A percentile compares a stretch with the other conserved stretches of the same genome.
phyloP scores from a whole-genome alignment of 768 basidiomycete genomes.

The Daedaleopsis nitida region DNA sequence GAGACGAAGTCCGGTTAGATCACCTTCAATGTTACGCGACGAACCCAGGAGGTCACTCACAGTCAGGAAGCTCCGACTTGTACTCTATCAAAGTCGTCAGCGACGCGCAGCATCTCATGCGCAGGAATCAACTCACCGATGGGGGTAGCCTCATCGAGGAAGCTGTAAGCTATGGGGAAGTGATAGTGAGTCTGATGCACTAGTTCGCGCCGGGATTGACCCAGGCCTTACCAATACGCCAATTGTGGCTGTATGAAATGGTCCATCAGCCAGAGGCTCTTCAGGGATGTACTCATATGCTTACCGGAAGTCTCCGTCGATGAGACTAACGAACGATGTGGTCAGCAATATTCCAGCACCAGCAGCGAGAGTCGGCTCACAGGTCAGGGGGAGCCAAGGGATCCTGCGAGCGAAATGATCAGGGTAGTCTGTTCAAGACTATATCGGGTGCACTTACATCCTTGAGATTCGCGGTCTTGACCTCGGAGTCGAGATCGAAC shows the following conservation, averaged over 20 bases:
- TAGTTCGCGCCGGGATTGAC: background rate
- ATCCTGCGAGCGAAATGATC: constrained; percentile 25
- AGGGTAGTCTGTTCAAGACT: background rate
- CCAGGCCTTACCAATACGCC: constrained; percentile 35
- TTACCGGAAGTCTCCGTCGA: constrained; percentile 46
- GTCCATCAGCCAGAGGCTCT: background rate
- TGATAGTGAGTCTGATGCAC: background rate
- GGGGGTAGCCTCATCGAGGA: constrained; percentile 31
- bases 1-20: background rate
- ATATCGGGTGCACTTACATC: constrained; percentile 23
- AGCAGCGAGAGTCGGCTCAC: constrained; percentile 25
- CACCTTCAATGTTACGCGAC: background rate
- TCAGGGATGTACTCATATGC: constrained; percentile 22
- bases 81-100: constrained; percentile 28
- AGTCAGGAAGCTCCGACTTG: constrained; percentile 33
- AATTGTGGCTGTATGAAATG: constrained; percentile 29
- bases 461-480: constrained; percentile 50
- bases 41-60: constrained; percentile 17
- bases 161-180: constrained; percentile 31
- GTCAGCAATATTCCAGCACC: constrained; percentile 4
- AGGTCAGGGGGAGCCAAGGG: constrained; percentile 41
- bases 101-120: background rate
- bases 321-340: constrained; percentile 22
- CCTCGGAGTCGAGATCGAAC: constrained; percentile 59
- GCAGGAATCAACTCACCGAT: constrained; percentile 36